Evolutionary conservation across 2,329 filamentous ascomycete genomes (phyloP), one percentile per base, ranked within the genome.

Genomic region (Cladophialophora exuberans): DNA sequence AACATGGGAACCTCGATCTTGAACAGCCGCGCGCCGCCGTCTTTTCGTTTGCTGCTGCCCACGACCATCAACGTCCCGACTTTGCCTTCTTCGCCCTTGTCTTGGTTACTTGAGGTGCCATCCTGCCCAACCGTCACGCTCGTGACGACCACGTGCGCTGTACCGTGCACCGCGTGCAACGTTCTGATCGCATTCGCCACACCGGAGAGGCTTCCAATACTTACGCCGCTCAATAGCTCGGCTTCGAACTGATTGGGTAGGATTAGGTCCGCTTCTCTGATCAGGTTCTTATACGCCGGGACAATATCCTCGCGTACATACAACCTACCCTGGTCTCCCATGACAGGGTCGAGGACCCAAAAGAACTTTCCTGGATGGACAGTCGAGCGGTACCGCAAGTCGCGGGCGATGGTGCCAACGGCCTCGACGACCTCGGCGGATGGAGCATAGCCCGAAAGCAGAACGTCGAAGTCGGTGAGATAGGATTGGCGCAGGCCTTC

Each of bases 191-290:
- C 62, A 18, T 62, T 56, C 17, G 55, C 60, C 25, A 63, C 59
- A 13, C 53, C 53, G 6, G 35, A 49, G 28, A 65, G 35, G 22
- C 44, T 62, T 10, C 23, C 43, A 28, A 56, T 62, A 23, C 52
- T 45, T 18, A 57, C 52, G 3, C 53, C 39, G 17, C 51, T 50
- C n/a, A 74, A 85, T 64, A 77, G 95, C 90, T 99, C 93, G 38
- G 92, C 90, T 76, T 99, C 94, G 64, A 97, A 99, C 65, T 97
- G 93, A 69, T 99, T 99, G 3, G 94, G 94, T 13, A 97, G 75
- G 52, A 99, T 95, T 63, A 99, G 72, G 72, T 99, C 94, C 2
- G 94, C 93, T 65, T 93, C 81, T 30, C 80, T 80, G 18, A 97
- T 77, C 54, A 96, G 78, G 20, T 79, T 79, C 73, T 90, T 93